Conservation (phyloP, 768 basidiomycete genomes). For the Russula foetens region DNA sequence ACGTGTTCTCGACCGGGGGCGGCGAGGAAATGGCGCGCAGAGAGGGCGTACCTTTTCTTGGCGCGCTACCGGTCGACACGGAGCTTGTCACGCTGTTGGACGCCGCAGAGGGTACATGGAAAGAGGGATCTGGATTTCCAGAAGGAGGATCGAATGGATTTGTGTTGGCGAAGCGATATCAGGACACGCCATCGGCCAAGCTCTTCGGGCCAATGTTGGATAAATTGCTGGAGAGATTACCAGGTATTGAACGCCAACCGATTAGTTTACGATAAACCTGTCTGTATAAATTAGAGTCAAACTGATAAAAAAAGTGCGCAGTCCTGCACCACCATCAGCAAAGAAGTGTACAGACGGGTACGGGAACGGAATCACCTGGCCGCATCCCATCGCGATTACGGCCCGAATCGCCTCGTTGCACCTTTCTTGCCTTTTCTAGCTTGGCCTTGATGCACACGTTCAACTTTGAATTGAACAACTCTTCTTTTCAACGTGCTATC, state of each 20-base stretch:
- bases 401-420: conserved; percentile 5
- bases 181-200: conserved; percentile 57
- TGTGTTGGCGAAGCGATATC: conserved; percentile 52
- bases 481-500: conserved; percentile 3
- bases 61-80: conserved; percentile 87
- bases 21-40: conserved; percentile 80
- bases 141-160: conserved; percentile 31
- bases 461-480: background rate
- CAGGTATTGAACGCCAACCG: background rate
- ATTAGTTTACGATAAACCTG: background rate
- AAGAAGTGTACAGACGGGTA: too few relatives aligned
- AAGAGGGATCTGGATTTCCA: conserved; percentile 17
- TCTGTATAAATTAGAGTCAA: too few relatives aligned
- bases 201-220: conserved; percentile 57
- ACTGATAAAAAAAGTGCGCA: too few relatives aligned
- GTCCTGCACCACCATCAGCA: too few relatives aligned
- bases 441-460: background rate
- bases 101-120: conserved; percentile 34
- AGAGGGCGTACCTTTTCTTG: conserved; percentile 71
- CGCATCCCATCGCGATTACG: background rate
- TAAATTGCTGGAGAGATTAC: conserved; percentile 31
- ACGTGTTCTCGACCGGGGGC: conserved; percentile 91
- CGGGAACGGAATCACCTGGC: background rate
- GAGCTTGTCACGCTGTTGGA: conserved; percentile 85
- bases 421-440: background rate